Evolutionary conservation across 257 asterid species (phyloP).

Genomic region (Gentiana dahurica): DNA sequence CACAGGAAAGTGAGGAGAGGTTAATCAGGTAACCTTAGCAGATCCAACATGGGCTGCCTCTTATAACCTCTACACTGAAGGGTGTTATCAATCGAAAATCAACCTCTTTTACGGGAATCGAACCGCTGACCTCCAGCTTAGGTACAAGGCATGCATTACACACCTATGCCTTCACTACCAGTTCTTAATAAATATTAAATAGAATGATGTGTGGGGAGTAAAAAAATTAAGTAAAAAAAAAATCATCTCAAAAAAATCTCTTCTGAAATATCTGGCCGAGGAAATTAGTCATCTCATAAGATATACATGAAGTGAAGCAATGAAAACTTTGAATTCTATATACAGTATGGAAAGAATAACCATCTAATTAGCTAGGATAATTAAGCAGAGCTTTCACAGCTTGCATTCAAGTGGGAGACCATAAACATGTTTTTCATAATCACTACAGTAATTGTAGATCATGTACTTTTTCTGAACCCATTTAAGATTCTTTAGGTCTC

Average conservation of each 20-base stretch:
- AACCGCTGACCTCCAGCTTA: too few relatives aligned
- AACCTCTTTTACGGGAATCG: too few relatives aligned
- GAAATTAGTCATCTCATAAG: not conserved
- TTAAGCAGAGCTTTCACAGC: constrained; percentile 5
- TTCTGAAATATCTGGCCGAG: too few relatives aligned
- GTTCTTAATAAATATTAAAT: too few relatives aligned
- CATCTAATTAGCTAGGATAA: not conserved
- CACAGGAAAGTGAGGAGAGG: too few relatives aligned
- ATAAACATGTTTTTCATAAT: constrained; percentile 13
- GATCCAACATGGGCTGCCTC: too few relatives aligned
- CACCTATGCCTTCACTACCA: too few relatives aligned
- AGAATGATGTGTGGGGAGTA: too few relatives aligned
- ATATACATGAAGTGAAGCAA: constrained; percentile 8
- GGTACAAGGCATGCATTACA: too few relatives aligned
- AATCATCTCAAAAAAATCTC: not conserved
- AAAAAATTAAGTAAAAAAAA: not conserved
- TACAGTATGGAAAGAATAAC: constrained; percentile 6
- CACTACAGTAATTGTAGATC: constrained; percentile 31
- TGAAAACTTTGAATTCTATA: not conserved
- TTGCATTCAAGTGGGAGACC: constrained; percentile 30
- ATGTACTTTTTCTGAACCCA: constrained; percentile 32
- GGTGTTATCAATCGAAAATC: too few relatives aligned
- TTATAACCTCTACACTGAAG: too few relatives aligned
- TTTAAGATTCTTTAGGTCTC: constrained; percentile 8
- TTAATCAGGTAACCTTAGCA: too few relatives aligned